phyloP scores from a whole-genome alignment of 495 filamentous ascomycete genomes.

The Tuber umbilicatum region DNA sequence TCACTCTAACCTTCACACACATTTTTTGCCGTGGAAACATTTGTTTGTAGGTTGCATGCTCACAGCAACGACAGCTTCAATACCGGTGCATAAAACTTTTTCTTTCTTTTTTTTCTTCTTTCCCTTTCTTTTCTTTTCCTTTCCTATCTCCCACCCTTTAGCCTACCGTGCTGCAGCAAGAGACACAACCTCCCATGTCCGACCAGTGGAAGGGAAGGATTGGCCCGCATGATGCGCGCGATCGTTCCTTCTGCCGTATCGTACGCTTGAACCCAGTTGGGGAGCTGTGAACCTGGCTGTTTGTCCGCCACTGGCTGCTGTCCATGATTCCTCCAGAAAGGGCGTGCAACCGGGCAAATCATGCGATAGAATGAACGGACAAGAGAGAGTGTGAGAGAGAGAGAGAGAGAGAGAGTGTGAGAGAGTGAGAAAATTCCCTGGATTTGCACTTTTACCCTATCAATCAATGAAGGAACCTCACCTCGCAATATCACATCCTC shows the following conservation, averaged over 20 bases:
- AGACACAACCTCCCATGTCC: not conserved
- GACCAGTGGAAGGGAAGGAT: not conserved
- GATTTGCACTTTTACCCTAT: not conserved
- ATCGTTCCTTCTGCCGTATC: not conserved
- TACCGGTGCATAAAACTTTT: not conserved
- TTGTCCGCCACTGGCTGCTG: not conserved
- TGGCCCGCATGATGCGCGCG: not conserved
- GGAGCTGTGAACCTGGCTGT: not conserved
- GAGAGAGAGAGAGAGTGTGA: no score
- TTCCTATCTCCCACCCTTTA: not conserved
- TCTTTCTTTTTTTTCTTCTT: not conserved
- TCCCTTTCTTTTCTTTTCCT: not conserved
- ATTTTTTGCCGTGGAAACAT: not conserved
- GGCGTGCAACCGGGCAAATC: not conserved
- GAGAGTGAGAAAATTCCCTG: not conserved
- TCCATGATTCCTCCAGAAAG: not conserved
- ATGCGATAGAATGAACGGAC: not conserved
- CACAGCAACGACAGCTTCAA: no score
- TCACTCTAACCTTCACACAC: not conserved
- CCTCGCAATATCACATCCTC: not conserved
- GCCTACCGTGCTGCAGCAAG: not conserved
- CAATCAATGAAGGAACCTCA: not conserved
- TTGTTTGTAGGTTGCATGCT: not conserved
- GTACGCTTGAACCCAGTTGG: not conserved
- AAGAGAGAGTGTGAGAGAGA: no score